These are phyloP conservation scores for Globisporangium canariense DNA, from an alignment of 352 stramenopile species.

Conservation along the genomic window DNA sequence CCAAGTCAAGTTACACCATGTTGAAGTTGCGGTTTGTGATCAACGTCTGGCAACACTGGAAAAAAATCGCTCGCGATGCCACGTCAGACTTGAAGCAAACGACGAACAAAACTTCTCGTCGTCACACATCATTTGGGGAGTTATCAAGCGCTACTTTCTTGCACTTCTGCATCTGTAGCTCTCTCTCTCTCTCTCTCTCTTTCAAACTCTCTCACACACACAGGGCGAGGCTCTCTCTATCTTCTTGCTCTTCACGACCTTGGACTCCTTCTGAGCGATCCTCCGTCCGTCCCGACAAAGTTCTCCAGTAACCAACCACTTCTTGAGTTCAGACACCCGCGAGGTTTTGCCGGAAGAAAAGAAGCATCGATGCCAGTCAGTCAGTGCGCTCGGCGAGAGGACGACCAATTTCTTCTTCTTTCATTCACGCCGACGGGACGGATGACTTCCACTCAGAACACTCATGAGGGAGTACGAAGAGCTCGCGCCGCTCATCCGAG, in stretches of 20 bases:
- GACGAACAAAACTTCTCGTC: not conserved
- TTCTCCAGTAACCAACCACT: not conserved
- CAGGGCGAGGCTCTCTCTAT: not conserved
- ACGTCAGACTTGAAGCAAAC: not conserved
- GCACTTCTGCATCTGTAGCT: no score
- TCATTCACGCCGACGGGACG: not conserved
- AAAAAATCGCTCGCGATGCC: not conserved
- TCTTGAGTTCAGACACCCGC: not conserved
- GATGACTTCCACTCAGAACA: conserved; percentile 43
- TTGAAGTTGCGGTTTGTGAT: not conserved
- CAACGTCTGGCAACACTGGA: not conserved
- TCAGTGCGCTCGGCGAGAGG: not conserved
- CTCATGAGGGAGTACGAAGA: conserved; percentile 72
- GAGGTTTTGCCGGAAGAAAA: not conserved
- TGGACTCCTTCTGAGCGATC: not conserved
- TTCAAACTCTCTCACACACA: not conserved
- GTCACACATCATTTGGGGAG: not conserved
- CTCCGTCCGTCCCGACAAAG: no score
- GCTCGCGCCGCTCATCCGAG: conserved; percentile 63
- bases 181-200: not conserved
- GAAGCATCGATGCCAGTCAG: not conserved
- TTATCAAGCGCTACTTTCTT: not conserved
- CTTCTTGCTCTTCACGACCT: not conserved
- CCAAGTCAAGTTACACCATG: not conserved
- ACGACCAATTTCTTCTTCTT: not conserved